Evolutionary conservation across 2,329 filamentous ascomycete species (phyloP), one percentile per base, ranked within the genome.

Genomic region (Lachnellula subtilissima): DNA sequence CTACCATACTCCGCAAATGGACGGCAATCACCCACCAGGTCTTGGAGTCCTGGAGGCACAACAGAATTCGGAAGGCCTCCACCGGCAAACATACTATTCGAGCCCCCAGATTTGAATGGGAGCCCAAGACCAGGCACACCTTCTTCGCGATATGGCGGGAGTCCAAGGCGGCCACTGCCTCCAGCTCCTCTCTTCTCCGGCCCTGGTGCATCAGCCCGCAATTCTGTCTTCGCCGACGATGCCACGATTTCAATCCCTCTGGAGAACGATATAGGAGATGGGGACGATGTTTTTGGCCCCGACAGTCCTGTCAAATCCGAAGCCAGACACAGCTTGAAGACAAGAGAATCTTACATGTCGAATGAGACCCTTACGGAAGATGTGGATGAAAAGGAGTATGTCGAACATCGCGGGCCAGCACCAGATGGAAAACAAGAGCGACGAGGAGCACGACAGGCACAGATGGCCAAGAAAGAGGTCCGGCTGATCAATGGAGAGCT

Each of bases 401-500:
- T 83, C 23, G 87, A 90, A 74, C 85, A 91, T 70, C 96, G 96
- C 69, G 93, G 90, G 0, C 89, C 91, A 0, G 93, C 91, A 1
- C 94, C 94, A 0, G 83, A 88, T 53, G 91, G 90, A 8, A 88
- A 89, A 55, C 94, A 99, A 70, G 86, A 90, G 69, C 85, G 94
- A 54, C 83, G 94, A 67, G 94, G 94, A 55, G 90, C 93, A 28
- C 85, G 93, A 62, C 83, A 88, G 32, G 90, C 91, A 3, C 90
- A 96, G 67, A 93, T 93, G 83, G 84, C 88, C 11, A 94, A 87
- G 73, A 96, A 96, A 70, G 93, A 97, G 72, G 94, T 99, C 53
- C 87, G 91, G 67, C 82, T 99, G 46, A 95, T 97, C 80, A 97
- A 99, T 70, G 94, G 94, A 69, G 93, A 99, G 74, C 85, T 99